Evolutionary conservation across 371 early-diverging fungal species (phyloP).

Genomic region (Mortierella sp.): DNA sequence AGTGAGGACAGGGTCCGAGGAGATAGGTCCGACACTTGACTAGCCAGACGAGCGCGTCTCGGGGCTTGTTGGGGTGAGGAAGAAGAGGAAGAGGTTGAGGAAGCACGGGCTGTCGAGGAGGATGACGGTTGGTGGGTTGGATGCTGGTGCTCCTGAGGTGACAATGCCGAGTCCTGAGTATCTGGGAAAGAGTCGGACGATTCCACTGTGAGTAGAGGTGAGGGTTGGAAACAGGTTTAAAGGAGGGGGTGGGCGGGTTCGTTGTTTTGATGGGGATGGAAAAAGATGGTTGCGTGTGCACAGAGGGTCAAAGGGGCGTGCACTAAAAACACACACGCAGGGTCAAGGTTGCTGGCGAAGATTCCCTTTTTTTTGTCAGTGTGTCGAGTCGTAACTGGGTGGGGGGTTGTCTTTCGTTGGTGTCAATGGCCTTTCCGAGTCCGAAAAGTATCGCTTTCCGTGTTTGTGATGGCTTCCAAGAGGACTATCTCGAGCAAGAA

Average conservation of each 20-base stretch:
- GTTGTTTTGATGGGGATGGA: neutral
- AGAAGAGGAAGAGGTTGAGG: conserved; percentile 7
- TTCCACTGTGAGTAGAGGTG: conserved; percentile 4
- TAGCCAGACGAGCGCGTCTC: conserved; percentile 33
- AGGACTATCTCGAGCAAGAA: no score
- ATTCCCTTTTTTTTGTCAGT: neutral
- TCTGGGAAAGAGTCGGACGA: neutral
- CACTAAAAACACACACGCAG: neutral
- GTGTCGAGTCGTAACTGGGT: neutral
- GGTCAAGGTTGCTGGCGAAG: neutral
- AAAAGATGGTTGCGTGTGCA: conserved; percentile 7
- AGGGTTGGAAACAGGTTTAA: neutral
- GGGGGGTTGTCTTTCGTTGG: no score
- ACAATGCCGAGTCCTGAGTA: conserved; percentile 34
- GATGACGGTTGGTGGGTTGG: conserved; percentile 6
- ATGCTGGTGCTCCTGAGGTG: conserved; percentile 27
- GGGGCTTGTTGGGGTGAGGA: conserved; percentile 1
- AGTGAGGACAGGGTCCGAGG: conserved; percentile 12
- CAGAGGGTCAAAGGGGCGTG: neutral
- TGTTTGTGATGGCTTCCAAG: neutral
- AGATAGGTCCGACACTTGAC: conserved; percentile 38
- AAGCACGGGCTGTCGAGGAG: neutral
- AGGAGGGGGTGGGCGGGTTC: neutral
- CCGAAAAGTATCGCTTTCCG: neutral
- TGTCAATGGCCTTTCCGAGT: neutral